Conservation (phyloP, 2,329 filamentous ascomycete genomes). For the Ophiostoma novo-ulmi region DNA sequence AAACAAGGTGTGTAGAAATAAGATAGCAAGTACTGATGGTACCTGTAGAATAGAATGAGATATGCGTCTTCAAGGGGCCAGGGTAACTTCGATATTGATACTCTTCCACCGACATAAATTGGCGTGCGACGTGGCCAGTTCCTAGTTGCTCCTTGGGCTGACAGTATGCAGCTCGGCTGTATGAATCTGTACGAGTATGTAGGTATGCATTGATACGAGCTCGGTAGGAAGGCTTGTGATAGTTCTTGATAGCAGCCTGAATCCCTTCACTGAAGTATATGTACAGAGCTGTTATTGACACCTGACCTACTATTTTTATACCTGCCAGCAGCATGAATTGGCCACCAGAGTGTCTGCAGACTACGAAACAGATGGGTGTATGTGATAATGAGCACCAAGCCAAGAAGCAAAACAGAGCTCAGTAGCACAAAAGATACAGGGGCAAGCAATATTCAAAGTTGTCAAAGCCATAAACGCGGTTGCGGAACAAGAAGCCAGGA, state of each 20-base stretch:
- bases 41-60: not conserved
- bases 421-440: too few relatives aligned
- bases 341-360: too few relatives aligned
- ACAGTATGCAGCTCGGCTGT: not conserved
- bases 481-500: not conserved
- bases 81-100: not conserved
- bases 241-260: not conserved
- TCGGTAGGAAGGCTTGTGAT: not conserved
- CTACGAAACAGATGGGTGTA: too few relatives aligned
- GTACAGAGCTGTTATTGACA: not conserved
- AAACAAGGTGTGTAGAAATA: not conserved
- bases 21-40: not conserved
- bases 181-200: not conserved
- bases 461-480: too few relatives aligned
- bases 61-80: not conserved
- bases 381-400: too few relatives aligned
- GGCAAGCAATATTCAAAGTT: too few relatives aligned
- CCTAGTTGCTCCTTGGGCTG: conserved; percentile 1
- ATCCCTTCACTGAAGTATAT: not conserved
- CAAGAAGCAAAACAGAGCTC: too few relatives aligned
- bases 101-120: not conserved
- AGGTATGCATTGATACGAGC: not conserved
- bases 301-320: too few relatives aligned
- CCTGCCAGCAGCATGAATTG: not conserved
- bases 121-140: not conserved